Base-by-base conservation (phyloP, 1,139 yeast species). In the Hyphopichia khmerensis region DNA sequence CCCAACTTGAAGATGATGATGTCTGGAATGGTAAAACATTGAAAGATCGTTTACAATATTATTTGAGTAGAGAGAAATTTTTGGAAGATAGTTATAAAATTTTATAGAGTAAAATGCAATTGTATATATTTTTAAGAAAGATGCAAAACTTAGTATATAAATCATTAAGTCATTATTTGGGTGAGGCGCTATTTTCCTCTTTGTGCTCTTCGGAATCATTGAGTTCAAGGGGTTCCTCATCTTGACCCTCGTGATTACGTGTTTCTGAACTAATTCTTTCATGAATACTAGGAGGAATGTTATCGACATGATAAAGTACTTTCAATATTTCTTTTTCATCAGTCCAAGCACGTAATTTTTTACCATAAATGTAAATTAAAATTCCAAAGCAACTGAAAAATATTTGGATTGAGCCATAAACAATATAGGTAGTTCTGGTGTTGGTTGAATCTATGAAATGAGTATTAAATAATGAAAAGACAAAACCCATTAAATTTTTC, bases 291-390 rank as follows among this genome's bases (percentile, higher is more conserved):
- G 29, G n/a, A 26, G 29, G 29, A 26, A 26, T 26, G 10, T 26
- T 26, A 26, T 26, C 29, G 10, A 26, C 29, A 26, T 26, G 29
- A 17, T 71, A 72, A 34, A 72, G 58, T 33, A 51, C 50, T 45
- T 55, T 63, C 56, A 73, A 59, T 10, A 69, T 44, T 46, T 69
- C 71, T 43, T 62, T 63, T n/a, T 59, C 60, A 48, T 75, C 78
- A 3, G 78, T 73, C 82, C 82, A 79, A 30, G 67, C 64, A 48
- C 87, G 61, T 15, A 68, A 36, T 35, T 61, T 58, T 53, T 82
- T 81, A 27, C 87, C 87, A 51, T 75, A 80, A 35, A 77, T 63
- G 52, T 79, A 82, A 23, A 81, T 48, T 0, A 83, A 82, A 21
- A 82, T 66, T 0, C 75, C 84, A 43, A 68, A 62, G 33, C 77